Base-by-base conservation (phyloP, 2,329 filamentous ascomycete genomes). In the Keithomyces neogunnii region DNA sequence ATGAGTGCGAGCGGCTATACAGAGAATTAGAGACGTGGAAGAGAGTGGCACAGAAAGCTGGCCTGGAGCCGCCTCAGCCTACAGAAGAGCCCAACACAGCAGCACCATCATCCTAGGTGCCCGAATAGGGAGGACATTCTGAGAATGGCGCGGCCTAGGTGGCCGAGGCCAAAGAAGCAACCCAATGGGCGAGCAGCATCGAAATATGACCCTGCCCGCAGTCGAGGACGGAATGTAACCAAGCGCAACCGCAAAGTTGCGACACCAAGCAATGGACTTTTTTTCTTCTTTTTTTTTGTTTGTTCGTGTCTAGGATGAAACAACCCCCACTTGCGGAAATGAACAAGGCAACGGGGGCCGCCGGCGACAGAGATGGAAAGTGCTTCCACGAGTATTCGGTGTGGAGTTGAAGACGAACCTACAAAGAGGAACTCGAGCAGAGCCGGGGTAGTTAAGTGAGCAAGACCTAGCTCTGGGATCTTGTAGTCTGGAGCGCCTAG, bases 1-100 rank as follows among this genome's bases (percentile, higher is more conserved):
- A 77, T 36, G 88, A 93, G 63, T 88, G 85, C 58, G 85, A 90
- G 65, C 77, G 86, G 35, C 82, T 87, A 28, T 91, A 88, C 74
- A 76, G 85, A 48, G 88, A 92, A 65, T 76, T 86, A 48, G 85
- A 89, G 64, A 84, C 82, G 45, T 92, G 88, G 84, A 91, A 90
- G 73, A 80, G 83, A 58, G 73, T 81, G 33, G 81, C 80, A 19
- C 79, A 84, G 60, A 78, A 74, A 49, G 78, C 80, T 10, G 82
- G 82, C 31, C 67, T 85, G 32, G 69, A 71, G 56, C 67, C 68
- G 33, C 68, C 66, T 30, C 68, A 68, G 49, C 68, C 68, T 38
- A 69, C 68, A 56, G 68, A 70, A 48, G 68, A 70, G 56, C 55
- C 62, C 32, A 57, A 52, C 45, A 44, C 55, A 48, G 51, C 57